phyloP scores from a whole-genome alignment of 106 monocot genomes.

The Dendrobium chrysotoxum region DNA sequence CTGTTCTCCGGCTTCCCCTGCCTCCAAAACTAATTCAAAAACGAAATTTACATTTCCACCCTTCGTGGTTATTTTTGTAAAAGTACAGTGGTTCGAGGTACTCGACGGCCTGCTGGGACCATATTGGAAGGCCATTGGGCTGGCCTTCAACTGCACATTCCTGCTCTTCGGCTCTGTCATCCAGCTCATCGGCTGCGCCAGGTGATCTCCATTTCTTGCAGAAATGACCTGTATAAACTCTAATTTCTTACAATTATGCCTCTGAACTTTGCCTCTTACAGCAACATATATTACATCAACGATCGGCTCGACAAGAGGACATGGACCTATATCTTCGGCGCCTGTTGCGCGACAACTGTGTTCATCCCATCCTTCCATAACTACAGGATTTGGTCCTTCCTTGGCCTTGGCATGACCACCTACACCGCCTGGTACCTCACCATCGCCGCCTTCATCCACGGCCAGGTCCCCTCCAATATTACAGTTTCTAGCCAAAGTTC shows the following conservation, averaged over 20 bases:
- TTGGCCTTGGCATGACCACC: slow-evolving; percentile 86
- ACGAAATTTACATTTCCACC: not conserved
- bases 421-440: slow-evolving; percentile 90
- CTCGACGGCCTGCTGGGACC: slow-evolving; percentile 46
- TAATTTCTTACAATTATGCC: not conserved
- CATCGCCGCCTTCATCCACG: slow-evolving; percentile 60
- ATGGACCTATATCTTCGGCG: slow-evolving; percentile 92
- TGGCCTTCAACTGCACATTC: slow-evolving; percentile 62
- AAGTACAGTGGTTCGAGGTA: slow-evolving; percentile 62
- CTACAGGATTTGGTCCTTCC: slow-evolving; percentile 85
- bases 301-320: slow-evolving; percentile 78
- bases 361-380: slow-evolving; percentile 92
- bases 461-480: slow-evolving; percentile 32
- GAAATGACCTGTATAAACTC: not conserved
- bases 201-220: not conserved
- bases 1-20: not conserved
- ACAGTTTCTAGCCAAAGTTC: not conserved
- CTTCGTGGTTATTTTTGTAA: not conserved
- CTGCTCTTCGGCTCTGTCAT: slow-evolving; percentile 64
- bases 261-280: not conserved
- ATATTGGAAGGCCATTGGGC: slow-evolving; percentile 41
- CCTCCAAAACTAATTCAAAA: not conserved
- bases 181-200: slow-evolving; percentile 46
- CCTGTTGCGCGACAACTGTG: slow-evolving; percentile 84
- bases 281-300: slow-evolving; percentile 93